Base-by-base conservation (phyloP, 2,329 filamentous ascomycete genomes). In the Colletotrichum acutatum region DNA sequence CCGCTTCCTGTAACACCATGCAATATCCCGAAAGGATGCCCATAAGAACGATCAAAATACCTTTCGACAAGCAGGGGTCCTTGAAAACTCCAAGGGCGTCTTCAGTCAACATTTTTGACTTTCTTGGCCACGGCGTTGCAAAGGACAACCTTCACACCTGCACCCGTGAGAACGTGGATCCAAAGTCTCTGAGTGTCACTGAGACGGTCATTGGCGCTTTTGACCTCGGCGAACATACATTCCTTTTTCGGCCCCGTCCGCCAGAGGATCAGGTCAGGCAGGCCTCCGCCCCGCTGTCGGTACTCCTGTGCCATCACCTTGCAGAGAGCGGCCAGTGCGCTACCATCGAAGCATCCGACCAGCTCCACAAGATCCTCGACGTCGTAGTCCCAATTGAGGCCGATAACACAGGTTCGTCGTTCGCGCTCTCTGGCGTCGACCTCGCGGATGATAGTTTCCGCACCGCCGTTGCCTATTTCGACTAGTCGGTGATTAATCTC, bases 251-350 rank as follows among this genome's bases (percentile, higher is more conserved):
- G 74, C 64, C 78, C 75, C 42, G 76, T 78, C 77, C 91, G 90
- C 97, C 97, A 99, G 2, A 99, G 87, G 75, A 99, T 93, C 75
- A 99, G 84, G 86, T 99, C 97, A 4, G 97, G 97, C 74, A 99
- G 92, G 0, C 97, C 97, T 19, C 95, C 93, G 4, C 94, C 94
- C 62, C 97, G 86, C 77, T 94, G 92, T 75, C 91, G 90, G 83
- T 99, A 99, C 81, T 99, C 97, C 83, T 99, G 95, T 53, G 95
- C 95, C 88, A 98, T 91, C 53, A 98, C 95, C 82, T 96, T 97
- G 84, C 97, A 98, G 34, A 98, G 88, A 0, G 91, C 91, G 6
- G 94, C 94, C 72, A 99, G 85, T 1, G 94, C 95, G 74, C 91
- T 90, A n/a, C 94, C 92, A 34, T 91, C 87, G 79, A 98, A 98